Evolutionary conservation across 768 basidiomycete species (phyloP).

Genomic region (Boletus patriciae): DNA sequence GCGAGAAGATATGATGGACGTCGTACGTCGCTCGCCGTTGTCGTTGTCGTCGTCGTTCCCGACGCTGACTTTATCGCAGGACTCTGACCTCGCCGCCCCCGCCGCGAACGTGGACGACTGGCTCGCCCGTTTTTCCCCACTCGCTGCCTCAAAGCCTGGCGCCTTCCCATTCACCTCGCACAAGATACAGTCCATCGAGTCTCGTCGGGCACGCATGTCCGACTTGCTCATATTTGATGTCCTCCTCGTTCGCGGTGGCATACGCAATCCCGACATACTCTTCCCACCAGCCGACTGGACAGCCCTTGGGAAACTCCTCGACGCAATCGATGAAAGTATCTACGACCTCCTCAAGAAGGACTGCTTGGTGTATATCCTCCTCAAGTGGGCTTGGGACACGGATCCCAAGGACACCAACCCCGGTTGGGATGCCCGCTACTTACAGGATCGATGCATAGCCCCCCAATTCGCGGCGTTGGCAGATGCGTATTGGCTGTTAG

Average conservation of each 20-base stretch:
- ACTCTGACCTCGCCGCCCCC: neutral
- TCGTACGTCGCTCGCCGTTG: constrained; percentile 21
- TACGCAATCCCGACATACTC: constrained; percentile 56
- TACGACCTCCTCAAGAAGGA: constrained; percentile 82
- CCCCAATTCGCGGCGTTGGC: constrained; percentile 73
- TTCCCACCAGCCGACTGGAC: constrained; percentile 66
- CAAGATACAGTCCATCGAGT: constrained; percentile 56
- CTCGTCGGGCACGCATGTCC: constrained; percentile 58
- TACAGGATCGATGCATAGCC: constrained; percentile 58
- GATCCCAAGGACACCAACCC: constrained; percentile 50
- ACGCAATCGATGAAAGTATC: constrained; percentile 55
- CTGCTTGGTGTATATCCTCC: constrained; percentile 74
- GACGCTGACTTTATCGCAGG: constrained; percentile 12
- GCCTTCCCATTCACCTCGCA: constrained; percentile 61
- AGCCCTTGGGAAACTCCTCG: constrained; percentile 56
- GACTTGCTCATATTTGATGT: constrained; percentile 74
- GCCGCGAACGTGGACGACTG: constrained; percentile 24
- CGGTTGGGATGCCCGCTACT: constrained; percentile 41
- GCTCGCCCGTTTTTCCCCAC: constrained; percentile 49
- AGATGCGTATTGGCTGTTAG: constrained; percentile 86
- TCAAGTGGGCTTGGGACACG: constrained; percentile 76
- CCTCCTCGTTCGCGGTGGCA: constrained; percentile 62
- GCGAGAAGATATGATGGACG: constrained; percentile 24
- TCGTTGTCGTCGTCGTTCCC: neutral
- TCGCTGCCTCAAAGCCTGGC: constrained; percentile 23